A percentile compares a stretch with the other conserved stretches of the same genome.
Evolutionary conservation across 139 green algal species (phyloP).

Genomic region (Raphidocelis subcapitata): DNA sequence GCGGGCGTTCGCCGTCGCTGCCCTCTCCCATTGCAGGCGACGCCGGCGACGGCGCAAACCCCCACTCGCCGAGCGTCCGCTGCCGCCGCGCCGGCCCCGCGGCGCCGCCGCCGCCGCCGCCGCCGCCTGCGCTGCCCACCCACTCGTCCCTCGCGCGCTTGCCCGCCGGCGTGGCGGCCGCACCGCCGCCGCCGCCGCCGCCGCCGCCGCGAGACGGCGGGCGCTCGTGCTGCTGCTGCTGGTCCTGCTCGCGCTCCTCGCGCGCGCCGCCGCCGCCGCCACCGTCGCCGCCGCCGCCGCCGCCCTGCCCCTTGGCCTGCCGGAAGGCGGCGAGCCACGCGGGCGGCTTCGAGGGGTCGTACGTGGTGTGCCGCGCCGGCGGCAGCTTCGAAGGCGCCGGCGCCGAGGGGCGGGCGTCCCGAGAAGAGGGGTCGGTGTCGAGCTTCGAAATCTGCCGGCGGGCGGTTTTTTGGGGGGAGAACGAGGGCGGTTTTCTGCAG

Average conservation of each 20-base stretch:
- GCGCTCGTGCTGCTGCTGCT: slow-evolving; percentile 17
- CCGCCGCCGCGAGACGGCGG: too few species aligned
- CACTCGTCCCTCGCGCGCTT: too few species aligned
- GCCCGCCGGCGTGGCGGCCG: too few species aligned
- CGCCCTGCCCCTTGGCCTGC: background rate
- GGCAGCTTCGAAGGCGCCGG: slow-evolving; percentile 34
- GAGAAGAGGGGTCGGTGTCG: slow-evolving; percentile 39
- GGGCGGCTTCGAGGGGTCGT: slow-evolving; percentile 14
- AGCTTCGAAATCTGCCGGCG: slow-evolving; percentile 43
- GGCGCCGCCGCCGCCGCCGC: too few species aligned
- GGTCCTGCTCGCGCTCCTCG: slow-evolving; percentile 3
- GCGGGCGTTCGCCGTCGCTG: background rate
- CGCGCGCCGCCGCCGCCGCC: too few species aligned
- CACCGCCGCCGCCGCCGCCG: too few species aligned
- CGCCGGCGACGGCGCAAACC: background rate
- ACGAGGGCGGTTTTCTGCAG: too few species aligned
- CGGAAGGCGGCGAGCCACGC: background rate
- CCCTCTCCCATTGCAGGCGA: background rate
- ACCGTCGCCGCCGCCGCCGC: too few species aligned
- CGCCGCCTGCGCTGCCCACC: too few species aligned
- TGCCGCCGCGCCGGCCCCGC: too few species aligned
- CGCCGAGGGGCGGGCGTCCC: slow-evolving; percentile 20
- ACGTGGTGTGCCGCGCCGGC: slow-evolving; percentile 2
- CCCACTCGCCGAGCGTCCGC: too few species aligned
- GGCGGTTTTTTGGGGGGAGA: too few species aligned